phyloP scores from a whole-genome alignment of 2,329 filamentous ascomycete species.

The Bipolaris sorokiniana region DNA sequence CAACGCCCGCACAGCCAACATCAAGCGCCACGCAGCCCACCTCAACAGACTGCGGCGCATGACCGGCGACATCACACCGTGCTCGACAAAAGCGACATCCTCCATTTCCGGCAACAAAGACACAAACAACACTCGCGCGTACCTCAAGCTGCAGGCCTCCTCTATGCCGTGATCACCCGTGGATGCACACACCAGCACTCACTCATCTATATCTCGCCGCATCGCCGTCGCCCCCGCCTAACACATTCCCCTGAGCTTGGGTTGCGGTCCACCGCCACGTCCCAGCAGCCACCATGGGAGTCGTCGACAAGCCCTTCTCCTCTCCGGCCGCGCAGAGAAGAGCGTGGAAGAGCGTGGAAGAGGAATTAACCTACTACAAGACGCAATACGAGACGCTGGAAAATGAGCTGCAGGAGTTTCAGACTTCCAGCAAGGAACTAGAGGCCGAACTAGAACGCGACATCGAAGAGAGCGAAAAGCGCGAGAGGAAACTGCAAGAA shows the following conservation, averaged over 20 bases:
- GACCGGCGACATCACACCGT: constrained; percentile 31
- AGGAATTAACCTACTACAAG: constrained; percentile 94
- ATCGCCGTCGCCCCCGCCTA: constrained; percentile 24
- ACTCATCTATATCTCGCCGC: constrained; percentile 13
- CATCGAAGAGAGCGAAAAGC: constrained; percentile 91
- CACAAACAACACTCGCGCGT: constrained; percentile 29
- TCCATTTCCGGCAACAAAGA: constrained; percentile 20
- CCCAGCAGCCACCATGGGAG: constrained; percentile 37
- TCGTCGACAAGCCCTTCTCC: constrained; percentile 29
- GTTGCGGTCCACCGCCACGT: constrained; percentile 20
- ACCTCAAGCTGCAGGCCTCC: constrained; percentile 9
- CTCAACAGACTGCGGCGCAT: constrained; percentile 35
- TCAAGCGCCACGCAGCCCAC: constrained; percentile 22
- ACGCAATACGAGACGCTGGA: constrained; percentile 92
- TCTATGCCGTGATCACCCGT: constrained; percentile 12
- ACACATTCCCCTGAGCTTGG: constrained; percentile 35
- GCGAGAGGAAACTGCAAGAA: constrained; percentile 82
- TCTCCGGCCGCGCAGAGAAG: constrained; percentile 39
- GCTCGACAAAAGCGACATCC: constrained; percentile 21
- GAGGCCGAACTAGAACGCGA: constrained; percentile 96
- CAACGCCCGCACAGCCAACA: constrained; percentile 13
- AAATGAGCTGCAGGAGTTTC: constrained; percentile 89
- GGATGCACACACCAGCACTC: constrained; percentile 1
- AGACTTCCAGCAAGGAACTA: constrained; percentile 89
- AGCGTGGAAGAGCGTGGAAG: constrained; percentile 59